phyloP scores from a whole-genome alignment of 2,329 filamentous ascomycete genomes.

The Raffaelea deltoideospora region DNA sequence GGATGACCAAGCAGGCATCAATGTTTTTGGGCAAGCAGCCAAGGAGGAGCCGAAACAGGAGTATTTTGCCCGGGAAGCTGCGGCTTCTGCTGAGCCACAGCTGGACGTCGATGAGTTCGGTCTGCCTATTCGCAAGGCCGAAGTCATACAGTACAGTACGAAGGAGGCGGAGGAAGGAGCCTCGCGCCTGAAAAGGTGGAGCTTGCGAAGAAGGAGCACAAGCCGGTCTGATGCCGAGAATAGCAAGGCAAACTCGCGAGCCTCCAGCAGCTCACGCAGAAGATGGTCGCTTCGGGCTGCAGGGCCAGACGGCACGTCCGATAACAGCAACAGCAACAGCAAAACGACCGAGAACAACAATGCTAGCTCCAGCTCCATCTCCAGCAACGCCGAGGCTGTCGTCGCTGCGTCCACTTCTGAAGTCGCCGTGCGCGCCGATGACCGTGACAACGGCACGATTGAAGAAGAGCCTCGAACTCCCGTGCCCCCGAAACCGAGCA shows the following conservation, averaged over 20 bases:
- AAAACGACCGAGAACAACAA: too few relatives aligned
- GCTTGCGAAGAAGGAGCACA: conserved; percentile 5
- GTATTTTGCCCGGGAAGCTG: neutral
- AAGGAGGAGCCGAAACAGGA: neutral
- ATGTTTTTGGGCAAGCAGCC: too few relatives aligned
- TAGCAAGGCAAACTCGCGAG: conserved; percentile 5
- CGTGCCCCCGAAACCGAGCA: conserved; percentile 9
- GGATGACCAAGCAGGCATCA: too few relatives aligned
- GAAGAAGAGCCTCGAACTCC: conserved; percentile 13
- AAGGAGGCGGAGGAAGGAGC: neutral
- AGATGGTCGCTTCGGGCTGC: conserved; percentile 3
- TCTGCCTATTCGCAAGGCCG: conserved; percentile 39
- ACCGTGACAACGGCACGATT: neutral
- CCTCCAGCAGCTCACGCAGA: conserved; percentile 7
- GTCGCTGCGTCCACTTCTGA: neutral
- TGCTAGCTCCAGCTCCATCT: too few relatives aligned
- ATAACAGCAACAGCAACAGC: neutral
- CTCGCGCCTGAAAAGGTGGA: conserved; percentile 5
- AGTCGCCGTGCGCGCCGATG: neutral
- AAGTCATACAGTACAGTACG: conserved; percentile 17
- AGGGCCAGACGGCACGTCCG: too few relatives aligned
- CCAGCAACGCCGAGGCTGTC: neutral
- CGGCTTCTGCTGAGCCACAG: neutral
- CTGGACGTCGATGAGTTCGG: conserved; percentile 56
- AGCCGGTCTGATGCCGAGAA: conserved; percentile 4